Conservation (phyloP, 192 early-diverging fungal genomes). For the Gamsiella multidivaricata region DNA sequence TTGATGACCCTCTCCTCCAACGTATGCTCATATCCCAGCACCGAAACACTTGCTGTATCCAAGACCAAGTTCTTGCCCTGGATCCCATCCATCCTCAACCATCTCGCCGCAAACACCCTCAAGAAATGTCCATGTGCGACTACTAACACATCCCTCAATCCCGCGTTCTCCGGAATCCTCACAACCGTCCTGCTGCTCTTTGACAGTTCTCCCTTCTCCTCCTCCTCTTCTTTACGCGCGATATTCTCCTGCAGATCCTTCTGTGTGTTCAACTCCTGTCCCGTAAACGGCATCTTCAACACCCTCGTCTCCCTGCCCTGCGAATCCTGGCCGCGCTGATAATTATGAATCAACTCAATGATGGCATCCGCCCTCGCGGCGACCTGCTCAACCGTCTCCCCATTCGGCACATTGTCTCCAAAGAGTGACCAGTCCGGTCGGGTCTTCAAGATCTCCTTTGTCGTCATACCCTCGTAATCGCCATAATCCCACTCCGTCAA, state of each 20-base stretch:
- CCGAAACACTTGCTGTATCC: constrained; percentile 55
- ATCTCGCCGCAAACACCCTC: constrained; percentile 50
- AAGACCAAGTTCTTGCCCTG: constrained; percentile 52
- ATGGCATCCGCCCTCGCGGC: constrained; percentile 53
- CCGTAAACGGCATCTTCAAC: constrained; percentile 35
- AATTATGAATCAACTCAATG: constrained; percentile 50
- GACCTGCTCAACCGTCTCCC: constrained; percentile 57
- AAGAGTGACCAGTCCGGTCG: constrained; percentile 48
- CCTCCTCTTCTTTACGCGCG: no score
- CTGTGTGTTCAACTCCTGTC: constrained; percentile 17
- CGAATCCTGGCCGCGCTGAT: constrained; percentile 36
- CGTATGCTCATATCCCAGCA: constrained; percentile 55
- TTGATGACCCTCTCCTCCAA: constrained; percentile 53
- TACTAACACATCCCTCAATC: constrained; percentile 48
- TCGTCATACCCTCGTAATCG: constrained; percentile 59
- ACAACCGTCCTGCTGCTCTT: constrained; percentile 9
- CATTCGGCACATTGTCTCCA: constrained; percentile 50
- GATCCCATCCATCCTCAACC: constrained; percentile 44
- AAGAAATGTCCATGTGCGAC: constrained; percentile 57
- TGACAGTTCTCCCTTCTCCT: neutral
- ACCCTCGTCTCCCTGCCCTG: constrained; percentile 9
- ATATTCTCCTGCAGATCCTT: no score
- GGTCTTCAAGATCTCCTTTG: constrained; percentile 55
- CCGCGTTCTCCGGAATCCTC: constrained; percentile 7
- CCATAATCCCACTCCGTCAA: constrained; percentile 60